Evolutionary conservation across 2,329 filamentous ascomycete genomes (phyloP).

Genomic region (Aspergillus sp.): DNA sequence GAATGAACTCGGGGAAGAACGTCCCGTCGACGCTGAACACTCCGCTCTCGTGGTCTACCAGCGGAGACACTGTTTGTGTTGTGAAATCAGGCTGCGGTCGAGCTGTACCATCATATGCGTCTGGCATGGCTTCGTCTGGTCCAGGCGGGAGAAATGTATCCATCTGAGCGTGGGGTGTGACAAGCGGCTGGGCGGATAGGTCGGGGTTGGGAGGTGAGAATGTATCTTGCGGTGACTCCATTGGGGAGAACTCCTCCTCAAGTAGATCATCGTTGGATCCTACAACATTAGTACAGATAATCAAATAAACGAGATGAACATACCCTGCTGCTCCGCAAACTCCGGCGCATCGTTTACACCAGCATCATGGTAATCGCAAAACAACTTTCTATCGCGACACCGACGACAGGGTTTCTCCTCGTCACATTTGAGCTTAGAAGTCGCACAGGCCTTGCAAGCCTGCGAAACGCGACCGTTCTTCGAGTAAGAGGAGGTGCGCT

Average conservation of each 20-base stretch:
- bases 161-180: constrained; percentile 13
- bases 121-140: neutral
- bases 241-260: constrained; percentile 2
- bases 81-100: neutral
- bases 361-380: constrained; percentile 38
- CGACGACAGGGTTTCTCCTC: constrained; percentile 55
- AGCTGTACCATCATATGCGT: constrained; percentile 18
- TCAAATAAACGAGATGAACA: neutral
- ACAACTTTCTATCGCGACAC: constrained; percentile 50
- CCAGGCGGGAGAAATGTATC: constrained; percentile 5
- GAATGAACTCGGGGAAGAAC: constrained; percentile 32
- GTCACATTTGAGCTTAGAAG: constrained; percentile 54
- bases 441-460: constrained; percentile 54
- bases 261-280: constrained; percentile 6
- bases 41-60: constrained; percentile 27
- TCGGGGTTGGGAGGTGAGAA: constrained; percentile 15
- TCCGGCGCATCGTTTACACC: constrained; percentile 16
- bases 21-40: constrained; percentile 30
- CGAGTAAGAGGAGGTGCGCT: constrained; percentile 18
- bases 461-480: constrained; percentile 45
- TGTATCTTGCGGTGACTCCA: neutral
- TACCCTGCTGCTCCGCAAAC: constrained; percentile 11
- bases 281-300: neutral
- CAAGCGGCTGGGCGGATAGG: neutral
- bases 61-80: constrained; percentile 20